Evolutionary conservation across 2,329 filamentous ascomycete genomes (phyloP), one percentile per base, ranked within the genome.

Genomic region (Neospermospora avenae): DNA sequence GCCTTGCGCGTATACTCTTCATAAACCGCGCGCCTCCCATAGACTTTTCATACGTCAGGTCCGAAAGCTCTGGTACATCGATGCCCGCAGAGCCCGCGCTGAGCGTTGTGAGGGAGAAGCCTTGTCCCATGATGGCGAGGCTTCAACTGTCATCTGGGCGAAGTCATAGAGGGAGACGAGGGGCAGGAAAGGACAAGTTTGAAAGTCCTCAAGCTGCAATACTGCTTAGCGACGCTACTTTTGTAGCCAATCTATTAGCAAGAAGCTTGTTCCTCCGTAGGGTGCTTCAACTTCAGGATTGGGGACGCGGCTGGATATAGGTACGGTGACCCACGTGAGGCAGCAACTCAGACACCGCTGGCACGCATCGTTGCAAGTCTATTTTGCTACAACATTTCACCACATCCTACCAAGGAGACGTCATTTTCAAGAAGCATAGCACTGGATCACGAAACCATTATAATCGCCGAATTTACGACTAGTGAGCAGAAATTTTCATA

Each of bases 21-120:
- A 99, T 95, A 71, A 99, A 97, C 39, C 95, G 87, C 24, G 91
- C 92, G 67, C 89, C 91, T 51, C 93, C 93, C 71, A 99, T 85
- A 37, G 91, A 91, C 76, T 89, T 92, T 76, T 99, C 95, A 77
- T 97, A 96, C 39, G 88, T 86, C 61, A 98, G 79, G 72, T 98
- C 95, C 45, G 90, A 84, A 44, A 99, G 84, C 78, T 99, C 93
- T 41, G 93, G 89, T 28, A 96, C 86, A 75, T 99, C 93, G 74
- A 99, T 96, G 69, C 92, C 91, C 60, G 93, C 93, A 57, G 91
- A 90, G 73, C 93, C 95, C 64, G 91, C 91, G 57, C 92, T 95
- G 66, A 96, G 89, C 72, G 92, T 93, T 57, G 92, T 91, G 69
- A 96, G 85, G 64, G 93, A 97, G 78, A 97, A 97, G 66, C 91